These are phyloP conservation scores for Thermomyces lanuginosus DNA, from an alignment of 2,329 filamentous ascomycete genomes.

Conservation along the genomic window DNA sequence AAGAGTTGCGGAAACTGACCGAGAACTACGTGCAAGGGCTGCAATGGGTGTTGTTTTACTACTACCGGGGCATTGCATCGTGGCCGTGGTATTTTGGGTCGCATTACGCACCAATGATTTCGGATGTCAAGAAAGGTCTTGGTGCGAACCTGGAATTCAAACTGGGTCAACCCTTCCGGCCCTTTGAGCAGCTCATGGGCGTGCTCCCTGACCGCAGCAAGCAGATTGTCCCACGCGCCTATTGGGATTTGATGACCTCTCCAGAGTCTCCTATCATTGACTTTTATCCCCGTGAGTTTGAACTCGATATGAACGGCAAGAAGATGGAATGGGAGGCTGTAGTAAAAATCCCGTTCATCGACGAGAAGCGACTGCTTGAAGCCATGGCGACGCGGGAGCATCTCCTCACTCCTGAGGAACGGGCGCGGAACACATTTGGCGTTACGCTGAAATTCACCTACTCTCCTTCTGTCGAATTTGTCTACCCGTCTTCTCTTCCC, in stretches of 20 bases:
- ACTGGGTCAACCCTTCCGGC: constrained; percentile 84
- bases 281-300: constrained; percentile 94
- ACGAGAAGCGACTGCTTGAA: constrained; percentile 66
- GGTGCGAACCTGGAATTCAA: constrained; percentile 79
- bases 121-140: constrained; percentile 81
- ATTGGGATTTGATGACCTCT: constrained; percentile 85
- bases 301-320: constrained; percentile 98
- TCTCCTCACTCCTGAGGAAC: constrained; percentile 61
- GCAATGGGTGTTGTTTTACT: constrained; percentile 97
- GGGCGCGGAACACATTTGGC: constrained; percentile 72
- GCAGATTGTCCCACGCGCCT: constrained; percentile 75
- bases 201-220: constrained; percentile 95
- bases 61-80: constrained; percentile 89
- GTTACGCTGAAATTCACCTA: constrained; percentile 89
- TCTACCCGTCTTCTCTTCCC: constrained; percentile 72
- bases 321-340: constrained; percentile 99
- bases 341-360: constrained; percentile 97
- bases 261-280: constrained; percentile 85
- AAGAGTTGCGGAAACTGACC: constrained; percentile 63
- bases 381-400: constrained; percentile 79
- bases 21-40: constrained; percentile 96
- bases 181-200: constrained; percentile 95
- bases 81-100: constrained; percentile 98
- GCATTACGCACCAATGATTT: constrained; percentile 95
- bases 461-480: constrained; percentile 56